A percentile compares a stretch with the other conserved stretches of the same genome.
These are phyloP conservation scores for Sarocladium kiliense DNA, from an alignment of 2,329 filamentous ascomycete species.

Conservation along the genomic window DNA sequence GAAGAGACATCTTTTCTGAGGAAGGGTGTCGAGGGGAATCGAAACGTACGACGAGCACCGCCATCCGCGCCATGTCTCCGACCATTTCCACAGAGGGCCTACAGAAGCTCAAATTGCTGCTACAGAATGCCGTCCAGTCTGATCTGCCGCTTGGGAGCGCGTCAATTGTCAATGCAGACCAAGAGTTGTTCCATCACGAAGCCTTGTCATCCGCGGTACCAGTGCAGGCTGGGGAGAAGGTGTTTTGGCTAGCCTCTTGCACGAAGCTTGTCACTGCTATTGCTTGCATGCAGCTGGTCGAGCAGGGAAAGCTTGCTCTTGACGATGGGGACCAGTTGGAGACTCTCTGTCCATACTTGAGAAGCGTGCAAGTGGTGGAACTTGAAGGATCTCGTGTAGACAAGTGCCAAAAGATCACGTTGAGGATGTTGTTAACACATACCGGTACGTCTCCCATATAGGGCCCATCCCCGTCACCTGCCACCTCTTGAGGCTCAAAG, in stretches of 20 bases:
- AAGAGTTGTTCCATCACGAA: too few relatives aligned
- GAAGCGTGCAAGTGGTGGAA: constrained; percentile 36
- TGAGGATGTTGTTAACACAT: constrained; percentile 42
- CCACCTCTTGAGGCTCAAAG: not conserved
- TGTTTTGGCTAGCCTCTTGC: constrained; percentile 15
- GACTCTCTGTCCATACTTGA: constrained; percentile 44
- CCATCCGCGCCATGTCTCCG: too few relatives aligned
- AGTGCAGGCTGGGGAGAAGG: too few relatives aligned
- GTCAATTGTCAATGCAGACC: too few relatives aligned
- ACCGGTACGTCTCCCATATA: constrained; percentile 15
- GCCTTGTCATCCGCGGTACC: too few relatives aligned
- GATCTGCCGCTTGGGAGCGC: too few relatives aligned
- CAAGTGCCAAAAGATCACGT: constrained; percentile 45
- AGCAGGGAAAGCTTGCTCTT: constrained; percentile 40
- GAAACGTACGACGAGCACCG: too few relatives aligned
- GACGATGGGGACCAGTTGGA: constrained; percentile 44
- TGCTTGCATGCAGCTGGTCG: constrained; percentile 53
- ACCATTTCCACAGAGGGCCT: too few relatives aligned
- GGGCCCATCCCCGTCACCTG: not conserved
- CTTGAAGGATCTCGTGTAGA: constrained; percentile 30
- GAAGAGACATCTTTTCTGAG: too few relatives aligned
- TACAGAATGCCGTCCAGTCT: too few relatives aligned
- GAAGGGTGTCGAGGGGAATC: too few relatives aligned
- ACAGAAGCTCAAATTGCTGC: too few relatives aligned
- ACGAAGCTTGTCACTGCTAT: constrained; percentile 48